Percentiles rank a stretch among this genome's conserved stretches.
Conservation (phyloP, 257 asterid genomes). For the Gentiana macrophylla region DNA sequence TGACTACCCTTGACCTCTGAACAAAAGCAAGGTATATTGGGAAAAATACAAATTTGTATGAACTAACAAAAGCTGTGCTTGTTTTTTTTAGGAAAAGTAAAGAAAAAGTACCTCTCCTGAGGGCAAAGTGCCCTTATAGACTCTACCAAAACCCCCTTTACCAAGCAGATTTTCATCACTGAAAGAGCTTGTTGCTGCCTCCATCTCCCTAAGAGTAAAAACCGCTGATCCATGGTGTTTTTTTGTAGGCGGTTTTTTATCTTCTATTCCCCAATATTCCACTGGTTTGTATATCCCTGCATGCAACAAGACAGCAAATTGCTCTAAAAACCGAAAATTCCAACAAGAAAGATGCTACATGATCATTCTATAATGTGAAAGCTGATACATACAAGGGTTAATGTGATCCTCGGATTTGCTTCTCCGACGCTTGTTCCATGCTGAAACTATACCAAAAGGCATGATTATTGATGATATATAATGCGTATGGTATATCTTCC, state of each 20-base stretch:
- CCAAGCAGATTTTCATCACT: slow-evolving; percentile 78
- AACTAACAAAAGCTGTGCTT: no score
- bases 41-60: no score
- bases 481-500: slow-evolving; percentile 4
- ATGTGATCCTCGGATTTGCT: slow-evolving; percentile 88
- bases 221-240: slow-evolving; percentile 69
- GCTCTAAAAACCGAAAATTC: no score
- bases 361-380: no score
- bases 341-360: no score
- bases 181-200: slow-evolving; percentile 66
- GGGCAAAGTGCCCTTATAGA: slow-evolving; percentile 73
- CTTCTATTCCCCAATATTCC: slow-evolving; percentile 71
- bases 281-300: slow-evolving; percentile 85
- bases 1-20: no score
- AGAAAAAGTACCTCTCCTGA: slow-evolving; percentile 64
- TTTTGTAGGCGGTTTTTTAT: slow-evolving; percentile 56
- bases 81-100: no score
- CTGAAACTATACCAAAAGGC: slow-evolving; percentile 91
- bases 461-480: slow-evolving; percentile 16
- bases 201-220: slow-evolving; percentile 76
- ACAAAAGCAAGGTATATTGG: no score
- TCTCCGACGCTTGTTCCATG: slow-evolving; percentile 91
- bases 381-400: slow-evolving; percentile 46
- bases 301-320: neutral
- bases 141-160: slow-evolving; percentile 96